Evolutionary conservation across 2,329 filamentous ascomycete species (phyloP).

Genomic region (Sporothrix inflata): DNA sequence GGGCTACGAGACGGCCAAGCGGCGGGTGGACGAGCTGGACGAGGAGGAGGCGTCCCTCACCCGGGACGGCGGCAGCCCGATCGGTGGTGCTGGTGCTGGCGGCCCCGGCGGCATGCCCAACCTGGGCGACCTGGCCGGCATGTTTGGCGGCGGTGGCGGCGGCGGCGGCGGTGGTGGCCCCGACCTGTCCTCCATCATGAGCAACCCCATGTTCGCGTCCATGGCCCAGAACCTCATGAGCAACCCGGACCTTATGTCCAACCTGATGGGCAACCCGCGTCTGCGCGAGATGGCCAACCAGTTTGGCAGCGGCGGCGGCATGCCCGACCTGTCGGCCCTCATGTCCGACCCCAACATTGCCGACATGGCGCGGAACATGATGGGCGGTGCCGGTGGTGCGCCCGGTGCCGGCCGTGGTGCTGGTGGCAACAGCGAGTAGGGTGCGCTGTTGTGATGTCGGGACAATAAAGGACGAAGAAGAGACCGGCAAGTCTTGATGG

Average conservation of each 20-base stretch:
- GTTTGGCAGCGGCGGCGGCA: conserved; percentile 66
- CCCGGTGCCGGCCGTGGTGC: conserved; percentile 19
- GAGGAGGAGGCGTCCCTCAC: conserved; percentile 48
- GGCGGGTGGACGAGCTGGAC: conserved; percentile 77
- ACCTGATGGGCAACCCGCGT: conserved; percentile 91
- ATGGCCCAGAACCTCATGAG: conserved; percentile 98
- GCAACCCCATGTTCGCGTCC: conserved; percentile 95
- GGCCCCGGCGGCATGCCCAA: conserved; percentile 67
- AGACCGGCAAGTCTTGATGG: too few relatives aligned
- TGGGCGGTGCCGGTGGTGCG: conserved; percentile 36
- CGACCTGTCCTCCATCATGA: conserved; percentile 85
- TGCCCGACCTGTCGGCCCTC: conserved; percentile 82
- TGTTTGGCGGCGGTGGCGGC: conserved; percentile 68
- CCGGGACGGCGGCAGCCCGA: conserved; percentile 37
- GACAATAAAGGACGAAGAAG: too few relatives aligned
- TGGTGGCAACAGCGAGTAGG: not conserved
- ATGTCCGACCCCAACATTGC: conserved; percentile 93
- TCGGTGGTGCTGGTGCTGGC: conserved; percentile 42
- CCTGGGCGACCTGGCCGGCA: conserved; percentile 69
- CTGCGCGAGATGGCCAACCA: conserved; percentile 84
- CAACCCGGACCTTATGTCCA: conserved; percentile 89
- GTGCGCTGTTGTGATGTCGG: not conserved
- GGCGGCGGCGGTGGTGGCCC: conserved; percentile 80
- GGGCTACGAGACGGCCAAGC: conserved; percentile 91
- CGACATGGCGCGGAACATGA: conserved; percentile 65